Conservation (phyloP, 345 rosid genomes). For the Alliaria petiolata region DNA sequence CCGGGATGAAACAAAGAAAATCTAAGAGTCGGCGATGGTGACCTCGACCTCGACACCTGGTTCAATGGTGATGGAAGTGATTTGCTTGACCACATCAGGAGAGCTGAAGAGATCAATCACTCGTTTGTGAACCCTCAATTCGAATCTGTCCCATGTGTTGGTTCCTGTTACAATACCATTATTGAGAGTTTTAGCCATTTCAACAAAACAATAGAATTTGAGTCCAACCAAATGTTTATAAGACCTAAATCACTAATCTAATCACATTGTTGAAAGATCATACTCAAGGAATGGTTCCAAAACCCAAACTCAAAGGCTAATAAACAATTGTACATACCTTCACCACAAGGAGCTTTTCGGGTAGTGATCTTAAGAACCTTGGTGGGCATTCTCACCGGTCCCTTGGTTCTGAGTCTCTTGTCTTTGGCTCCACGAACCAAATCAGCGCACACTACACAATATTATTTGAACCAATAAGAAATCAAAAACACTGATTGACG, state of each 20-base stretch:
- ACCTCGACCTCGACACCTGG: conserved; percentile 70
- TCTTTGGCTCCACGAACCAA: conserved; percentile 47
- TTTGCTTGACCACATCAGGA: conserved; percentile 65
- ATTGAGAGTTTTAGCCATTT: neutral
- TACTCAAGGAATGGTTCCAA: neutral
- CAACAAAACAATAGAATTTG: neutral
- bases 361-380: conserved; percentile 47
- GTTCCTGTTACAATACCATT: conserved; percentile 37
- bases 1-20: neutral
- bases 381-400: conserved; percentile 50
- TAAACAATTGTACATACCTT: conserved; percentile 28
- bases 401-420: conserved; percentile 41
- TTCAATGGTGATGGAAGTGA: conserved; percentile 60
- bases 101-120: conserved; percentile 63
- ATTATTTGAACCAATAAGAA: neutral
- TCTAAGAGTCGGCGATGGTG: conserved; percentile 45
- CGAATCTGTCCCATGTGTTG: conserved; percentile 63
- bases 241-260: neutral
- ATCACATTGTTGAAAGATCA: neutral
- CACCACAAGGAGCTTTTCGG: conserved; percentile 50
- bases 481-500: no score
- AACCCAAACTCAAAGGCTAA: neutral
- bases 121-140: conserved; percentile 58
- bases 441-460: conserved; percentile 39
- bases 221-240: neutral